Evolutionary conservation across 2,329 filamentous ascomycete species (phyloP), one percentile per base, ranked within the genome.

Genomic region (Scorias spongiosa): DNA sequence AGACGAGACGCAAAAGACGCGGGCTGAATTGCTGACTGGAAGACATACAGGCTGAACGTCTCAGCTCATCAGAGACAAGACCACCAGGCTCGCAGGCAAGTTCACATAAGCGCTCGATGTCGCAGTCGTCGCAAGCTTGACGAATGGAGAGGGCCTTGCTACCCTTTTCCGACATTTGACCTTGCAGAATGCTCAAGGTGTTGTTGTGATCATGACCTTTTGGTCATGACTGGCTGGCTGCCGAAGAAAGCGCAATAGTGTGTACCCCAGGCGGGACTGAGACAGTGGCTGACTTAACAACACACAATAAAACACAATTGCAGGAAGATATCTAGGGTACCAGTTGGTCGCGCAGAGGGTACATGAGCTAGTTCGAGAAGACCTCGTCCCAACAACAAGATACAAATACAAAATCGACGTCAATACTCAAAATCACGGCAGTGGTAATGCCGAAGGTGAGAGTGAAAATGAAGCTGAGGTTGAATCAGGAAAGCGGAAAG

Each of bases 1-100:
- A 26, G 20, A 26, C 3, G 7, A 7, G n/a, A 34, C 32, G 39
- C 29, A n/a, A 39, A 36, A 46, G 20, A 36, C 43, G 44, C 29
- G 44, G 29, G 42, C 29, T 28, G 18, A 17, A 10, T 26, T 32
- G 28, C 32, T 42, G 38, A 26, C 7, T 4, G 20, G 20, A 26
- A 36, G 41, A 51, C 84, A 64, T 75, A 93, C 89, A 95, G 52
- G 84, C 86, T 61, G 69, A 66, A 56, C 75, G 74, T 51, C 88
- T 80, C 49, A 91, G 62, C 32, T 59, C 54, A 51, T 73, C 70
- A 50, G 64, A 62, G 39, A 73, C 51, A 30, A 73, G 58, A 43
- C 70, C 70, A 41, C 62, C 58, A 40, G 56, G 44, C 41, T 62
- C 62, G n/a, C 64, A 64, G 4, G 69, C 67, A 14, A 70, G 60